A percentile compares a stretch with the other conserved stretches of the same genome.
Evolutionary conservation across 73 alveolate genomes (phyloP).

Genomic region (Paramecium octaurelia): DNA sequence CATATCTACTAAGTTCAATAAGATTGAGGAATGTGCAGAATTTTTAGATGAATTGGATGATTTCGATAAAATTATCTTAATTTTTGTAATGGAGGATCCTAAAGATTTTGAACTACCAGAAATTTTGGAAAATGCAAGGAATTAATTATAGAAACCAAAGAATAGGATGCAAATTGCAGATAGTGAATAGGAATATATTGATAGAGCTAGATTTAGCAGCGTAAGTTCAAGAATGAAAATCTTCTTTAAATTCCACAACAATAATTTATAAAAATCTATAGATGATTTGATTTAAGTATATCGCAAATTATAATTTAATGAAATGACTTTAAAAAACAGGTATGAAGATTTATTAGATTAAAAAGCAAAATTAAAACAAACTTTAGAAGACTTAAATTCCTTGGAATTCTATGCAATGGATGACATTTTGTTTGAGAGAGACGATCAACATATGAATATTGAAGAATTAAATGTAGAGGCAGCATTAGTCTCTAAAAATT

Average conservation of each 20-base stretch:
- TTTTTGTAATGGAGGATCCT: constrained; percentile 18
- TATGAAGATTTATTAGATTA: constrained; percentile 36
- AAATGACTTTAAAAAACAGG: not conserved
- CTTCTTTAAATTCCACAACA: constrained; percentile 14
- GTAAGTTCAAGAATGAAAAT: constrained; percentile 44
- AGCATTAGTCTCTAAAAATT: not conserved
- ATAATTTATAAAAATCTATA: not conserved
- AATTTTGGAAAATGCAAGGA: not conserved
- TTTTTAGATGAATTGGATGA: constrained; percentile 49
- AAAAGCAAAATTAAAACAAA: not conserved
- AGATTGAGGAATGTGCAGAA: constrained; percentile 48
- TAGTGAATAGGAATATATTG: constrained; percentile 40
- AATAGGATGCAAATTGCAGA: not conserved
- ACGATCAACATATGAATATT: not conserved
- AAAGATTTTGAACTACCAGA: not conserved
- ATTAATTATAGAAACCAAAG: not conserved
- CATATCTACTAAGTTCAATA: not conserved
- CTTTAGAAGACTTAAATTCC: not conserved
- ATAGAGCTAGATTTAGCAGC: constrained; percentile 40
- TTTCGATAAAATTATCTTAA: not conserved
- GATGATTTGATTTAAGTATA: constrained; percentile 23
- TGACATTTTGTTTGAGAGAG: not conserved
- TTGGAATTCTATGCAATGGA: not conserved
- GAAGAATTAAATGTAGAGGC: not conserved
- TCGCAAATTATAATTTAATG: not conserved